Conservation (phyloP, 2,329 filamentous ascomycete species). For the Aspergillus sclerotialis region DNA sequence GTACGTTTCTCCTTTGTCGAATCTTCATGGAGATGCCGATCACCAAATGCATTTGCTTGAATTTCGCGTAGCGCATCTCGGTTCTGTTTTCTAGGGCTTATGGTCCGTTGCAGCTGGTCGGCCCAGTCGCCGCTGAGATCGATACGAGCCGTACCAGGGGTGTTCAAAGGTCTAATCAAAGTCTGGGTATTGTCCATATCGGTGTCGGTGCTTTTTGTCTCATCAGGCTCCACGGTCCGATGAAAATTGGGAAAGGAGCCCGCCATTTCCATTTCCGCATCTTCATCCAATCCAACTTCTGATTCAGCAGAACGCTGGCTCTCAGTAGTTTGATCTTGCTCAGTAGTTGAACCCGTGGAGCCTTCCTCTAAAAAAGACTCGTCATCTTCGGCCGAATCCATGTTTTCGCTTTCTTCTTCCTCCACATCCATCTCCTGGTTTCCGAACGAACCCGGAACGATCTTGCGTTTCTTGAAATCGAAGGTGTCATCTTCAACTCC, state of each 20-base stretch:
- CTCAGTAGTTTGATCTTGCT: conserved; percentile 46
- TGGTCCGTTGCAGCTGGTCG: conserved; percentile 85
- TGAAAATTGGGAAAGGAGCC: conserved; percentile 67
- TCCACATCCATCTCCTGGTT: conserved; percentile 53
- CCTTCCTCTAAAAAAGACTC: conserved; percentile 90
- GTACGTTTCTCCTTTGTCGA: conserved; percentile 19
- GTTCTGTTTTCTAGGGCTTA: conserved; percentile 89
- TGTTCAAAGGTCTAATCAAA: conserved; percentile 30
- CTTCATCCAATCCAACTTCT: conserved; percentile 55
- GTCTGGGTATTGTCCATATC: conserved; percentile 42
- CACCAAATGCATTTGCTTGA: conserved; percentile 53
- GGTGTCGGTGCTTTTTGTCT: conserved; percentile 38
- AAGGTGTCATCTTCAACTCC: conserved; percentile 51
- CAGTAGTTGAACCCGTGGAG: conserved; percentile 73
- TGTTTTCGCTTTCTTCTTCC: conserved; percentile 38
- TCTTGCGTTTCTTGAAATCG: conserved; percentile 46
- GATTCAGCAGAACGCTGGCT: conserved; percentile 55
- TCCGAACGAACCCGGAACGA: conserved; percentile 76
- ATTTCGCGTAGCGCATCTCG: conserved; percentile 63
- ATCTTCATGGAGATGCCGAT: conserved; percentile 33
- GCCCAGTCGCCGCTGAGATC: conserved; percentile 78
- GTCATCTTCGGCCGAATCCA: conserved; percentile 29
- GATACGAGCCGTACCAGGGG: conserved; percentile 48
- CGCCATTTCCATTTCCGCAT: conserved; percentile 75
- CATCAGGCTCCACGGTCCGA: conserved; percentile 69